Base-by-base conservation (phyloP, 768 basidiomycete genomes). In the Suillus americanus region DNA sequence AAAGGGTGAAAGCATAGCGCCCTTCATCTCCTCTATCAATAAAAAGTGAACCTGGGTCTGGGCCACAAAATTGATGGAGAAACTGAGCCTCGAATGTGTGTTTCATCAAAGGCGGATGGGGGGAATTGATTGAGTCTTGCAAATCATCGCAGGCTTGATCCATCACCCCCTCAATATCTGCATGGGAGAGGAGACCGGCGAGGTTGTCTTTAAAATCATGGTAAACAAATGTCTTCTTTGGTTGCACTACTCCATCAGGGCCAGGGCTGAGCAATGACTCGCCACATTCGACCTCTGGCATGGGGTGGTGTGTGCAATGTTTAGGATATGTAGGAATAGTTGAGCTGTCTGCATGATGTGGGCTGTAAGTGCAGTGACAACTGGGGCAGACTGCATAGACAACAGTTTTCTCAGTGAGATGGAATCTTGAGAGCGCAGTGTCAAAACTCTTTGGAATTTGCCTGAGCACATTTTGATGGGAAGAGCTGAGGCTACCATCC, bases 11-110 rank as follows among this genome's bases (percentile, higher is more conserved):
- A 25, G 46, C 23, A 48, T 25, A 48, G 46, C 23, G 1, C 12
- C 46, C 61, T 76, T 68, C 30, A 20, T 48, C 46, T 48, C 57
- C 66, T 14, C 69, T 63, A 55, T 72, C 69, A n/a, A 73, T 48
- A 48, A 48, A 48, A 48, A 48, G 46, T 48, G 13, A 48, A 25
- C 46, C 23, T 48, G 46, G 46, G 1, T 48, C 46, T 14, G 46
- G 46, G 46, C 46, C 23, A 48, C 46, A 3, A 48, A 61, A 60
- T 69, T 70, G 62, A 69, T 61, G 0, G 46, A 63, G 50, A 28
- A 63, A 13, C 79, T 73, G 48, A 37, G 48, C 59, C 41, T 60
- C 40, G 10, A 48, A 48, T 48, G 41, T n/a, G 10, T 62, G 60
- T 28, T 60, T 64, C 59, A 64, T 25, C 37, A 64, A 62, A n/a